Evolutionary conservation across 306 rosid genomes (phyloP).

Genomic region (Erythrophleum fordii): DNA sequence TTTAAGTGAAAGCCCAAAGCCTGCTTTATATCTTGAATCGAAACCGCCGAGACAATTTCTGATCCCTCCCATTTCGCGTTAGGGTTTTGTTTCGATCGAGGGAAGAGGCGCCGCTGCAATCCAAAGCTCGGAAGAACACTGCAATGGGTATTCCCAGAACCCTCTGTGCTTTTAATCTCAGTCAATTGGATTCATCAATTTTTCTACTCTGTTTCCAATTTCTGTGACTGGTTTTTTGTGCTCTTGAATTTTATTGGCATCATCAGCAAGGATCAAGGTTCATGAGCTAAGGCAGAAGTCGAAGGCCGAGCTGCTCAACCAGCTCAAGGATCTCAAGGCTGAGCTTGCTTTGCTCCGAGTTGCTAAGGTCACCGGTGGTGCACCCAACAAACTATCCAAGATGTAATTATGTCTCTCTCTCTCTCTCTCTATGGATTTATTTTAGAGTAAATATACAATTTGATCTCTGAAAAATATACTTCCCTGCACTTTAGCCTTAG

Average conservation of each 20-base stretch:
- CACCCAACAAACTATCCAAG: conserved; percentile 97
- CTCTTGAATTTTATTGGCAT: not conserved
- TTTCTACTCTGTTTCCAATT: not conserved
- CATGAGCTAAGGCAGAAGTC: conserved; percentile 90
- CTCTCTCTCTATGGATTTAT: not conserved
- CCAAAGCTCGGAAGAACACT: not conserved
- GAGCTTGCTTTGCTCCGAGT: conserved; percentile 96
- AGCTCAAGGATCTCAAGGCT: conserved; percentile 95
- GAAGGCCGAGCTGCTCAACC: conserved; percentile 69
- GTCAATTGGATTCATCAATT: not conserved
- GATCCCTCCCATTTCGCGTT: too few species aligned
- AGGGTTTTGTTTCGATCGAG: not conserved
- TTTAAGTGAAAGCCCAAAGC: too few species aligned
- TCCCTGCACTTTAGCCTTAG: not conserved
- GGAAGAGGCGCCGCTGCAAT: not conserved
- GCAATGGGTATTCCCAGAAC: not conserved
- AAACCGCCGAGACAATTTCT: too few species aligned
- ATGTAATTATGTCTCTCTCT: conserved; percentile 56
- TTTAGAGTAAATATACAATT: not conserved
- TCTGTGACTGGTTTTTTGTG: not conserved
- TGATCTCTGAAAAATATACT: not conserved
- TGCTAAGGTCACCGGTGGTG: conserved; percentile 97
- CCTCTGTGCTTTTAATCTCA: not conserved
- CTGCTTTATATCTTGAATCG: too few species aligned
- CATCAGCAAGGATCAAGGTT: conserved; percentile 91